Base-by-base conservation (phyloP, 129 eudicot species). In the Escallonia herrerae region DNA sequence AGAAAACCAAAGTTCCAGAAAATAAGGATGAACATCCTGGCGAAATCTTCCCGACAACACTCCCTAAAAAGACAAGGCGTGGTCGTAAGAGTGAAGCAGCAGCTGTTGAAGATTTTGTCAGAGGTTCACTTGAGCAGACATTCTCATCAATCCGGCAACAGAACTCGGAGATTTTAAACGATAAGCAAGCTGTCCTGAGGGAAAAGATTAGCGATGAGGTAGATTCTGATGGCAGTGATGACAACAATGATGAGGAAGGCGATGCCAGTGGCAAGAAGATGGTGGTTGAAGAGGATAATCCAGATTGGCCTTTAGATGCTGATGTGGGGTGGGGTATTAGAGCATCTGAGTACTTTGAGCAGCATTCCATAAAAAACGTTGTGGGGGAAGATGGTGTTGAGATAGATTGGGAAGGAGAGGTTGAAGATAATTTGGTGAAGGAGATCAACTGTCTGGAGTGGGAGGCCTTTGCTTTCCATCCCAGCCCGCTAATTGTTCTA, bases 321-420 rank as follows among this genome's bases (percentile, higher is more conserved):
- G 95, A 94, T 65, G 77, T 94, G 1, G 97, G 97, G 37, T 94
- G 97, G 99, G 97, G 99, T 44, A 84, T 82, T 37, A 80, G 99
- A 63, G 99, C 97, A 65, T 94, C 99, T 0, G 97, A 94, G 62
- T 94, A 86, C 75, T 94, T 94, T 56, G 95, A 94, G 54, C 74
- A 86, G 80, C 87, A 89, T 47, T 78, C 97, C 1, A 94, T 94
- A 6, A 86, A 77, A 67, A 94, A 94, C 74, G 87, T 89, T 48
- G 65, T 80, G 6, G 97, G 95, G 12, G 97, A 94, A 70, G 97
- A 89, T 70, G 99, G 99, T 6, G 72, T 57, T 40, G 93, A 86
- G 83, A 94, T 94, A 65, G 95, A 94, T 63, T 94, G 99, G 99
- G 99, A 86, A 70, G 99, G 99, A 47, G 99, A 94, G 68, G 70